phyloP scores from a whole-genome alignment of 225 moss, liverwort and hornwort species.

The Climacium dendroides region DNA sequence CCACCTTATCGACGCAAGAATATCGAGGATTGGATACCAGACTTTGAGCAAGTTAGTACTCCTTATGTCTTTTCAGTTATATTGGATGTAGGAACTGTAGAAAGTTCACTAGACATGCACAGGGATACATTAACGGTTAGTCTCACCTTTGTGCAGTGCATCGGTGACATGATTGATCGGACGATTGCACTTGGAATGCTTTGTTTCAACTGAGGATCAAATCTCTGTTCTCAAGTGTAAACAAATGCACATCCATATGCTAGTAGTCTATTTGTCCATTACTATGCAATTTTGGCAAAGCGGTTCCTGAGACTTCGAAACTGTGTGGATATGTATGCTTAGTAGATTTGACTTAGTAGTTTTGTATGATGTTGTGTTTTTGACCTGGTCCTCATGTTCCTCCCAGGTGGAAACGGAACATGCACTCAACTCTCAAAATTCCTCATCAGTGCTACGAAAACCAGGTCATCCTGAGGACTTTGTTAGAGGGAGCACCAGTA shows the following conservation, averaged over 20 bases:
- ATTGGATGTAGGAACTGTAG: neutral
- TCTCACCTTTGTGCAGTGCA: neutral
- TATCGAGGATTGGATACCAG: slow-evolving; percentile 65
- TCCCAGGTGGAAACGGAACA: slow-evolving; percentile 72
- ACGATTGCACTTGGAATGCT: neutral
- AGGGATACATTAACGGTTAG: neutral
- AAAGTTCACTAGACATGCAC: neutral
- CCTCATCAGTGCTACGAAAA: slow-evolving; percentile 84
- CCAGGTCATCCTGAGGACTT: slow-evolving; percentile 83
- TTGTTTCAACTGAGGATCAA: neutral
- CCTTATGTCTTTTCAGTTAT: neutral
- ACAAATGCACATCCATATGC: neutral
- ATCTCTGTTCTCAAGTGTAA: neutral
- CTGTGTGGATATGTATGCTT: neutral
- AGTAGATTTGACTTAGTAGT: neutral
- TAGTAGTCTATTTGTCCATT: neutral
- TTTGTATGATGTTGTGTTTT: neutral
- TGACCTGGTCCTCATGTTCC: neutral
- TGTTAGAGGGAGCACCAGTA: slow-evolving; percentile 82
- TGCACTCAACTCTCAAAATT: slow-evolving; percentile 79
- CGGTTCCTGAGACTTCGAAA: neutral
- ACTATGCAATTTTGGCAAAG: neutral
- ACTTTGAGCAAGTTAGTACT: slow-evolving; percentile 61
- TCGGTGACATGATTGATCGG: neutral
- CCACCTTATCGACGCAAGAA: slow-evolving; percentile 66